Evolutionary conservation across 75 land plant genomes (phyloP).

Genomic region (Cryptomeria japonica): DNA sequence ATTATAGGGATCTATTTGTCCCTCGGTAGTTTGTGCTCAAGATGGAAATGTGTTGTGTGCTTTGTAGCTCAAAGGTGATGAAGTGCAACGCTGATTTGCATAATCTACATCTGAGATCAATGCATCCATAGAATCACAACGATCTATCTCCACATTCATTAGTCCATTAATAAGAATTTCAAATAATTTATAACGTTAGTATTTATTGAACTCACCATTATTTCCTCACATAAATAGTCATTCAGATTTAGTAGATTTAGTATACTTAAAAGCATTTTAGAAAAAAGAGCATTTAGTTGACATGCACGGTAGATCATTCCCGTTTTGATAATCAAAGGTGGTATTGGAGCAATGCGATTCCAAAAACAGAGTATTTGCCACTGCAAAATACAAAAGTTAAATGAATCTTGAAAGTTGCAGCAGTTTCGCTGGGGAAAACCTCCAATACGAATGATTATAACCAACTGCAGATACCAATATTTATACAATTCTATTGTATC

Average conservation of each 20-base stretch:
- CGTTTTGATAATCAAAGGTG: slow-evolving; percentile 24
- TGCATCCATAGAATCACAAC: slow-evolving; percentile 57
- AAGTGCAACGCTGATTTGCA: slow-evolving; percentile 27
- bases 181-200: neutral
- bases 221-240: too few relatives aligned
- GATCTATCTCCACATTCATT: slow-evolving; percentile 59
- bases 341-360: slow-evolving; percentile 61
- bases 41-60: neutral
- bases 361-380: slow-evolving; percentile 66
- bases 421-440: neutral
- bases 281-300: too few relatives aligned
- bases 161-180: slow-evolving; percentile 34
- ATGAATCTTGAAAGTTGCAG: neutral
- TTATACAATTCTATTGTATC: neutral
- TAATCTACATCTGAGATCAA: slow-evolving; percentile 60
- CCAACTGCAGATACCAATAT: neutral
- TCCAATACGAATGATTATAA: neutral
- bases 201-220: too few relatives aligned
- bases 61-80: slow-evolving; percentile 12
- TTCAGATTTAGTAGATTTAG: too few relatives aligned
- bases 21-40: neutral
- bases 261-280: too few relatives aligned
- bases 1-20: neutral
- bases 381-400: slow-evolving; percentile 21
- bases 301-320: slow-evolving; percentile 29